Conservation (phyloP, 2,329 filamentous ascomycete genomes). For the Geosmithia putterillii region DNA sequence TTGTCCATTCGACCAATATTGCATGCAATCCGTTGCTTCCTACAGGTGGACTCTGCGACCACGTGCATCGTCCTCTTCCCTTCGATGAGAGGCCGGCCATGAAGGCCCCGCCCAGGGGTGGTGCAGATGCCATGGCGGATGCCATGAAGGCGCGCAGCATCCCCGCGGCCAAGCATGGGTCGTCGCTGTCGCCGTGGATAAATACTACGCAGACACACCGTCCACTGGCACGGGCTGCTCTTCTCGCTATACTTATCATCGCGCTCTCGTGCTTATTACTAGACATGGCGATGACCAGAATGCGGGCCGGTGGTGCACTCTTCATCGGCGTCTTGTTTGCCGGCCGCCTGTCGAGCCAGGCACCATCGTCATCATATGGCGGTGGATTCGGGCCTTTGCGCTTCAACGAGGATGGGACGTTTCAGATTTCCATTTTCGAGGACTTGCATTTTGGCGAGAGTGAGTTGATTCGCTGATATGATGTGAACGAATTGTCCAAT, state of each 20-base stretch:
- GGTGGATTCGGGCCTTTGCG: slow-evolving; percentile 5
- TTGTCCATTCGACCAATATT: no score
- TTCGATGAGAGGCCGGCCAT: no score
- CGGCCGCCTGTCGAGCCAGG: not conserved
- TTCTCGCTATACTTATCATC: not conserved
- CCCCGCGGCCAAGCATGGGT: no score
- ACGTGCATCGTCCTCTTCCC: no score
- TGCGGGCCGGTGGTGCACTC: not conserved
- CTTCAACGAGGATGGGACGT: slow-evolving; percentile 30
- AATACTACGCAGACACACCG: no score
- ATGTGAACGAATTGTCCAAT: no score
- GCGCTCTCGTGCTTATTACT: not conserved
- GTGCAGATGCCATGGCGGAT: no score
- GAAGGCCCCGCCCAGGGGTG: no score
- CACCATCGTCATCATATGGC: not conserved
- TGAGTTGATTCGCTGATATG: slow-evolving; percentile 13
- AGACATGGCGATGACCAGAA: not conserved
- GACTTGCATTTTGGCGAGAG: slow-evolving; percentile 64
- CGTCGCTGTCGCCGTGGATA: no score
- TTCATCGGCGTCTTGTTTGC: not conserved
- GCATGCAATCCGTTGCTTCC: no score
- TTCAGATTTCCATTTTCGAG: slow-evolving; percentile 48
- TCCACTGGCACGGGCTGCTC: not conserved
- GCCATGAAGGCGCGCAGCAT: no score
- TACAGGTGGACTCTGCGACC: no score